Conservation (phyloP, 495 filamentous ascomycete genomes). For the Pseudotulostoma volvatum region DNA sequence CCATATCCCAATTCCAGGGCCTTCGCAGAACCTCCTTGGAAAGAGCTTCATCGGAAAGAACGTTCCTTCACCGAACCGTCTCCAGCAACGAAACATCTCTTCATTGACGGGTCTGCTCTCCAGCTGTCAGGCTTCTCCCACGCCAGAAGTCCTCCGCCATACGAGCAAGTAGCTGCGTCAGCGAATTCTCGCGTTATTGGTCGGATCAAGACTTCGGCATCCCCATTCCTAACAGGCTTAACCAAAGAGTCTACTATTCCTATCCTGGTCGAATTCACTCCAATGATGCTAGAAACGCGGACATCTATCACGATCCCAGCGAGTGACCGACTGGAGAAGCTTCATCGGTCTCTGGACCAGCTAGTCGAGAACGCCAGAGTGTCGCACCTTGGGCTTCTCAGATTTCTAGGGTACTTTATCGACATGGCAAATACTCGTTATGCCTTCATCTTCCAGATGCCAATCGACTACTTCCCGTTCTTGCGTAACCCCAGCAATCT, state of each 20-base stretch:
- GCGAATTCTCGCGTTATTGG: conserved; percentile 33
- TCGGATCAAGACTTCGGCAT: conserved; percentile 26
- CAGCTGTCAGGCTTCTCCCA: conserved; percentile 27
- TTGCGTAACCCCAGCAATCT: conserved; percentile 29
- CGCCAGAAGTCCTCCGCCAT: conserved; percentile 30
- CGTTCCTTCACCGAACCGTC: conserved; percentile 7
- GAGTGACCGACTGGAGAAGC: conserved; percentile 21
- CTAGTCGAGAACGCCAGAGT: conserved; percentile 38
- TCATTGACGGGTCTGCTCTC: conserved; percentile 29
- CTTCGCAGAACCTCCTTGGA: too few species aligned
- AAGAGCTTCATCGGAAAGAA: conserved; percentile 7
- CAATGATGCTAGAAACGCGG: conserved; percentile 24
- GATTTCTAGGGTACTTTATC: conserved; percentile 70
- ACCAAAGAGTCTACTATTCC: conserved; percentile 27
- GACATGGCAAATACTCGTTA: conserved; percentile 62
- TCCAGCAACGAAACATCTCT: conserved; percentile 14
- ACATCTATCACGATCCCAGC: conserved; percentile 13
- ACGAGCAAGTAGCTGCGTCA: conserved; percentile 28
- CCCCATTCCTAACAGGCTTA: conserved; percentile 15
- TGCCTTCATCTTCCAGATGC: conserved; percentile 73
- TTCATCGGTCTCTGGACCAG: conserved; percentile 27
- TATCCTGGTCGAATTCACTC: conserved; percentile 30
- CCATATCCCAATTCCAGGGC: conserved; percentile 2
- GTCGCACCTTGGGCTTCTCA: conserved; percentile 44
- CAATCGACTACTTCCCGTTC: conserved; percentile 37